Evolutionary conservation across 768 basidiomycete species (phyloP).

Genomic region (Collybiopsis luxurians): DNA sequence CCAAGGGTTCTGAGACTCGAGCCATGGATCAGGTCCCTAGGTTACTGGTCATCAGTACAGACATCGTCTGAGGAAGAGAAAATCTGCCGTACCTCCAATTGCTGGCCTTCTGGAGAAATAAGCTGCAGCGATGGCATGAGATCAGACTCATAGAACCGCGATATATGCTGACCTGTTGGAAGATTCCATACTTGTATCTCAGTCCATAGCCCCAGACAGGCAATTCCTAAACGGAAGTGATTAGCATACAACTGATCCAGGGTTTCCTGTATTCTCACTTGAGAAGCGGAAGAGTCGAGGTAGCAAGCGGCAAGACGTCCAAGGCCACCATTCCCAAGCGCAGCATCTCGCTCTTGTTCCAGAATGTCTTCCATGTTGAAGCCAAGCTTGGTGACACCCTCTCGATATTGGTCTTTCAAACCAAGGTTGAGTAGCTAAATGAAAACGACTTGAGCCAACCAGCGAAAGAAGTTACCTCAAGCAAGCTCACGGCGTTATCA

Average conservation of each 20-base stretch:
- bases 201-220: constrained; percentile 96
- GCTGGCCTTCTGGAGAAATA: constrained; percentile 79
- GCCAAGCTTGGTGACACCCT: constrained; percentile 73
- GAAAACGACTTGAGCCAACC: constrained; percentile 31
- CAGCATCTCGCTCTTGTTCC: constrained; percentile 90
- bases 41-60: not conserved
- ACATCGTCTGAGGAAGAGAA: not conserved
- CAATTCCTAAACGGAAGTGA: constrained; percentile 57
- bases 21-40: constrained; percentile 87
- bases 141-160: not conserved
- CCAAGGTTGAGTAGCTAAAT: constrained; percentile 84
- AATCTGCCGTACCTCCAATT: constrained; percentile 54
- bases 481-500: constrained; percentile 52
- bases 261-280: constrained; percentile 49
- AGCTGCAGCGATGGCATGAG: constrained; percentile 40
- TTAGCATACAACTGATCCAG: constrained; percentile 25
- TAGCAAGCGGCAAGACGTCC: constrained; percentile 98
- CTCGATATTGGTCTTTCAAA: constrained; percentile 70
- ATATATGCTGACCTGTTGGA: constrained; percentile 56
- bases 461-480: constrained; percentile 51
- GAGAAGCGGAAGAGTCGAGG: constrained; percentile 87
- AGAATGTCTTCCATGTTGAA: constrained; percentile 88
- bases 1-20: constrained; percentile 87
- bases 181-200: constrained; percentile 93
- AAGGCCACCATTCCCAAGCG: constrained; percentile 91